Evolutionary conservation across 2,329 filamentous ascomycete species (phyloP).

Genomic region (Esteya vermicola): DNA sequence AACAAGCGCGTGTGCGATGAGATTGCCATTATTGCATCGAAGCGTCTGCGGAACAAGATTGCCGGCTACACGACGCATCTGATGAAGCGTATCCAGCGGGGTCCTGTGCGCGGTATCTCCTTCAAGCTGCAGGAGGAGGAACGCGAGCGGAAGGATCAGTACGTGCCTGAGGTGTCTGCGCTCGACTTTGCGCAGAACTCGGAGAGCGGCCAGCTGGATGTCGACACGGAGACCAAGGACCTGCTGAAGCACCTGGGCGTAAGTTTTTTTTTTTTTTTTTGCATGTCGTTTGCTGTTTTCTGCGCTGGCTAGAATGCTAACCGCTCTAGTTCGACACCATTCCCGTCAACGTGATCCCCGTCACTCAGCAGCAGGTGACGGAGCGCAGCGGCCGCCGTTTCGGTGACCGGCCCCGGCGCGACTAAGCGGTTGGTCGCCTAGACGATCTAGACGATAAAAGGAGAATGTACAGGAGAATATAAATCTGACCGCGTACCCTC

Average conservation of each 20-base stretch:
- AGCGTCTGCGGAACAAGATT: conserved; percentile 98
- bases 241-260: conserved; percentile 97
- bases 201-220: conserved; percentile 86
- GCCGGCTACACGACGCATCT: conserved; percentile 96
- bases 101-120: conserved; percentile 98
- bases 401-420: conserved; percentile 29
- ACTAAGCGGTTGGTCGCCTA: conserved; percentile 20
- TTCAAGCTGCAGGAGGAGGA: conserved; percentile 99
- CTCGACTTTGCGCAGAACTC: conserved; percentile 94
- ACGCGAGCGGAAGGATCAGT: conserved; percentile 99
- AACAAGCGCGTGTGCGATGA: conserved; percentile 94
- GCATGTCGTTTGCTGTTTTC: no score
- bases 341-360: conserved; percentile 87
- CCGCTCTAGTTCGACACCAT: conserved; percentile 75
- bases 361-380: conserved; percentile 73
- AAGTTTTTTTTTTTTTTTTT: conserved; percentile 34
- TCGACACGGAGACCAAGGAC: conserved; percentile 97
- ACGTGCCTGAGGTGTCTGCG: conserved; percentile 96
- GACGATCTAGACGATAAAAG: neutral
- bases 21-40: conserved; percentile 97
- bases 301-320: neutral
- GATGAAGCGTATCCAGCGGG: conserved; percentile 99
- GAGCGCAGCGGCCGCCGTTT: conserved; percentile 51
- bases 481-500: no score
- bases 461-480: no score